Evolutionary conservation across 2,329 filamentous ascomycete genomes (phyloP).

Genomic region (Pleoardoris graminearum): DNA sequence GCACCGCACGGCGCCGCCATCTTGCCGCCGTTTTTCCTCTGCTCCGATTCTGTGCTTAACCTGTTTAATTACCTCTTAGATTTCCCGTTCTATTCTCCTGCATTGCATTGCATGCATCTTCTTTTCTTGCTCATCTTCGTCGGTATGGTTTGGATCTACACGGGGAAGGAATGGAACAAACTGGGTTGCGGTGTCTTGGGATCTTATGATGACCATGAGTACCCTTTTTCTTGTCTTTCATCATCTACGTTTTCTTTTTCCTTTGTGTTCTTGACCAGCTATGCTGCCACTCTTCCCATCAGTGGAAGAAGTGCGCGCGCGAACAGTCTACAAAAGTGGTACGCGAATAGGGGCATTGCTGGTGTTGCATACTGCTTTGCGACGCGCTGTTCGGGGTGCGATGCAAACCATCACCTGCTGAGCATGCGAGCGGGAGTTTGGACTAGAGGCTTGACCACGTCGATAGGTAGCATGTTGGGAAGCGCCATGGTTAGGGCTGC

Average conservation of each 20-base stretch:
- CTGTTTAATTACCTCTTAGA: slow-evolving; percentile 34
- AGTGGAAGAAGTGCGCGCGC: not conserved
- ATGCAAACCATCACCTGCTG: not conserved
- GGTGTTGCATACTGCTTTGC: not conserved
- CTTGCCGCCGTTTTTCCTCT: slow-evolving; percentile 24
- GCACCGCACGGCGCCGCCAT: slow-evolving; percentile 27
- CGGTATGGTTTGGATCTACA: slow-evolving; percentile 9
- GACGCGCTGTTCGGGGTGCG: not conserved
- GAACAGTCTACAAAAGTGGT: not conserved
- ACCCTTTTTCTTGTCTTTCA: slow-evolving; percentile 10
- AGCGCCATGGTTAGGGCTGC: not conserved
- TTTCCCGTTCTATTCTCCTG: slow-evolving; percentile 19
- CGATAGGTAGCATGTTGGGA: not conserved
- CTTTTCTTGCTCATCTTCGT: slow-evolving; percentile 15
- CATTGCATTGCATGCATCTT: slow-evolving; percentile 35
- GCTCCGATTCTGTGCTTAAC: slow-evolving; percentile 24
- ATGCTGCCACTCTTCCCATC: not conserved
- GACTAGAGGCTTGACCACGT: not conserved
- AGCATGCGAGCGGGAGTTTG: not conserved
- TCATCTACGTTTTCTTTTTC: not conserved
- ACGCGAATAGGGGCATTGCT: not conserved
- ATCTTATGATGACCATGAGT: slow-evolving; percentile 19
- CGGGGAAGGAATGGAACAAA: not conserved
- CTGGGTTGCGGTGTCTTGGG: not conserved
- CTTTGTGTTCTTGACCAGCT: not conserved